Conservation (phyloP, 2,329 filamentous ascomycete genomes). For the Talaromyces sp. region DNA sequence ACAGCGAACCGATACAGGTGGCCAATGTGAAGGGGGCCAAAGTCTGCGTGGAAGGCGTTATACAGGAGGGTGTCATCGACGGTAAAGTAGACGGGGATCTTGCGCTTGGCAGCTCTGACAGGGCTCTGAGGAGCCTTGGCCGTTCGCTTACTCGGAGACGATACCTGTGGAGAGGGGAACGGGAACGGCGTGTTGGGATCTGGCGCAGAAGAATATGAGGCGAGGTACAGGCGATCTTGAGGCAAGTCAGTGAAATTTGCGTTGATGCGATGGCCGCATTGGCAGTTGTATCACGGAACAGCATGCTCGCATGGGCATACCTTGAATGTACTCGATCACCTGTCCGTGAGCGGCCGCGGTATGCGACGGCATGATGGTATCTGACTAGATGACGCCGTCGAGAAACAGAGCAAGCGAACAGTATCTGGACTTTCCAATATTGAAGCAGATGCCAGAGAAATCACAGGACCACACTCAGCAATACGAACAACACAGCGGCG, state of each 20-base stretch:
- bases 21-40: constrained; percentile 93
- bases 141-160: constrained; percentile 71
- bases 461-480: not conserved
- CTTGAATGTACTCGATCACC: constrained; percentile 93
- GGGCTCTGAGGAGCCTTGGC: constrained; percentile 59
- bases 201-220: constrained; percentile 79
- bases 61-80: constrained; percentile 89
- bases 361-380: constrained; percentile 39
- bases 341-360: constrained; percentile 67
- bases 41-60: constrained; percentile 98
- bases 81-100: constrained; percentile 84
- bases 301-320: constrained; percentile 41
- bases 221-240: constrained; percentile 87
- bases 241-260: not conserved
- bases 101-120: constrained; percentile 48
- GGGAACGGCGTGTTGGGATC: constrained; percentile 80
- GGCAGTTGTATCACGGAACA: not conserved
- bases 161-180: constrained; percentile 57
- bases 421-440: not conserved
- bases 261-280: not conserved
- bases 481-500: not conserved
- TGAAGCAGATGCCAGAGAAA: not conserved
- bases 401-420: not conserved
- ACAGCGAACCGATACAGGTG: constrained; percentile 96
- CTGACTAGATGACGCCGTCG: not conserved